These are phyloP conservation scores for Polytrichum formosum DNA, from an alignment of 225 moss, liverwort and hornwort genomes.

Conservation along the genomic window DNA sequence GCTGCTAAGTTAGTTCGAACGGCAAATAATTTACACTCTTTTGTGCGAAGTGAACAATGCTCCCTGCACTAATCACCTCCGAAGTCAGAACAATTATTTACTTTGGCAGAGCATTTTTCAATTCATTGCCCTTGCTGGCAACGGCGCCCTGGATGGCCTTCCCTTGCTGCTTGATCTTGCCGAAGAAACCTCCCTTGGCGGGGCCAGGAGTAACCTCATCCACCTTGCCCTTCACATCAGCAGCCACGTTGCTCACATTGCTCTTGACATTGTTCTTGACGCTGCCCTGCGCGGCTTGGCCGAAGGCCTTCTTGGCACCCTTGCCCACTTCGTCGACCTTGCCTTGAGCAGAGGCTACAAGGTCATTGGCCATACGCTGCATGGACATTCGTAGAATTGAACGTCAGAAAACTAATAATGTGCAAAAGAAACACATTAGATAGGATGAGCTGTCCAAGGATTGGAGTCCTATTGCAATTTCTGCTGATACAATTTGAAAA, in stretches of 20 bases:
- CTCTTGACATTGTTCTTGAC: neutral
- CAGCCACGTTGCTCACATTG: slow-evolving; percentile 17
- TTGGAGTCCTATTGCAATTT: too few relatives aligned
- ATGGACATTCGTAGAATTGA: neutral
- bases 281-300: slow-evolving; percentile 12
- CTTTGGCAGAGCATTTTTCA: slow-evolving; percentile 7
- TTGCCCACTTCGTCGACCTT: slow-evolving; percentile 17
- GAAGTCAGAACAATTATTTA: neutral
- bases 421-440: neutral
- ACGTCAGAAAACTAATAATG: neutral
- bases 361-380: slow-evolving; percentile 33
- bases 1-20: neutral
- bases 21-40: neutral
- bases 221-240: slow-evolving; percentile 24
- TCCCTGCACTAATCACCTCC: neutral
- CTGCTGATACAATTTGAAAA: too few relatives aligned
- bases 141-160: slow-evolving; percentile 13
- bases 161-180: slow-evolving; percentile 38
- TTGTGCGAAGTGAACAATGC: neutral
- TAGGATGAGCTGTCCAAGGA: too few relatives aligned
- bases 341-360: slow-evolving; percentile 14
- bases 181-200: slow-evolving; percentile 35
- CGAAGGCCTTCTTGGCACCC: slow-evolving; percentile 15
- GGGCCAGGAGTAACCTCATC: slow-evolving; percentile 11
- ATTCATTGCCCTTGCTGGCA: slow-evolving; percentile 10